Conservation (phyloP, 768 basidiomycete species). For the Phanerochaete carnosa region DNA sequence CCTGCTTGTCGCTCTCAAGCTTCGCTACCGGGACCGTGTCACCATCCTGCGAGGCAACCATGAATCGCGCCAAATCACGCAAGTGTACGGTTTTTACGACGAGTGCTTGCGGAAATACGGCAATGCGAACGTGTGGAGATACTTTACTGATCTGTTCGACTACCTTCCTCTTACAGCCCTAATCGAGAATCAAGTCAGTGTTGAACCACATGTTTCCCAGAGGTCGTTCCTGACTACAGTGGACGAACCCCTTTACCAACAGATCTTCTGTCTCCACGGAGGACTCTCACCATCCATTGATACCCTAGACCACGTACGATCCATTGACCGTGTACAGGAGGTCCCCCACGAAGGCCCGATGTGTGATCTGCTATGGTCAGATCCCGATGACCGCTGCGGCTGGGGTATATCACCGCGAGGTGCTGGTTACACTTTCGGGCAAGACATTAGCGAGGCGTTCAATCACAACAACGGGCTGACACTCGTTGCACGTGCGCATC, state of each 20-base stretch:
- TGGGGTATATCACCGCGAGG: constrained; percentile 99
- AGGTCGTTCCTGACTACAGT: not conserved
- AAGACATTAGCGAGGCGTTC: constrained; percentile 98
- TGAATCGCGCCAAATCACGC: constrained; percentile 98
- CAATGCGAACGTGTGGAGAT: constrained; percentile 99
- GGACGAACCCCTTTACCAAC: constrained; percentile 9
- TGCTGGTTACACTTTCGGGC: constrained; percentile 98
- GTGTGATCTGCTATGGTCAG: constrained; percentile 99
- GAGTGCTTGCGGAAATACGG: constrained; percentile 99
- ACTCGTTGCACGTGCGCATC: constrained; percentile 90
- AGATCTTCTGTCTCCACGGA: constrained; percentile 99
- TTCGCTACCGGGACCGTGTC: constrained; percentile 96
- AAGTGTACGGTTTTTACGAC: constrained; percentile 99
- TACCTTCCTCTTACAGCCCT: constrained; percentile 95
- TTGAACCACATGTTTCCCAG: not conserved
- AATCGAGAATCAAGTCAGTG: constrained; percentile 97
- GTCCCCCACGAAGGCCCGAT: constrained; percentile 99
- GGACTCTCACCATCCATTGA: constrained; percentile 98
- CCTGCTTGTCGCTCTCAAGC: constrained; percentile 92
- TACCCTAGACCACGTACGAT: constrained; percentile 98
- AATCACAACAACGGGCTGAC: constrained; percentile 99
- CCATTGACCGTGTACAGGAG: constrained; percentile 98
- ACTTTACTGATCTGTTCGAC: constrained; percentile 98
- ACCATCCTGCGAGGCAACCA: constrained; percentile 98
- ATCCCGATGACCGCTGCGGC: constrained; percentile 98